phyloP scores from a whole-genome alignment of 2,329 filamentous ascomycete species.

The Pyricularia sp. region DNA sequence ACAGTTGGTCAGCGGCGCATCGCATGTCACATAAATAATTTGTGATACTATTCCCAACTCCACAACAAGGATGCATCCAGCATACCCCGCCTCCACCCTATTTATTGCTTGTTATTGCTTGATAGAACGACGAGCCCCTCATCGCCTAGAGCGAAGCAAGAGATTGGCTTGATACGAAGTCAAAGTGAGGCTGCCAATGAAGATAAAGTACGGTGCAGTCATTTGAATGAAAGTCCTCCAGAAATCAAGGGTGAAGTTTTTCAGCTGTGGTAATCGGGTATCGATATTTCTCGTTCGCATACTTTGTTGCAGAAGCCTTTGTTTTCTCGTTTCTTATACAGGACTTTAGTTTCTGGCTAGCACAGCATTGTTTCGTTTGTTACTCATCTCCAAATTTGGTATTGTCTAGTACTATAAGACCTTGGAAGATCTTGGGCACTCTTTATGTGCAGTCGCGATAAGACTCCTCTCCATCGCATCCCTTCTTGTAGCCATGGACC shows the following conservation, averaged over 20 bases:
- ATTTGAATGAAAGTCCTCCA: not conserved
- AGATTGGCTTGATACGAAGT: not conserved
- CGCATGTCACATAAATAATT: not conserved
- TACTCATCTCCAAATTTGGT: not conserved
- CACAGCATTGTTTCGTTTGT: not conserved
- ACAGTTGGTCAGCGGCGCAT: not conserved
- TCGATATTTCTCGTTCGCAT: not conserved
- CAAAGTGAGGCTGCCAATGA: not conserved
- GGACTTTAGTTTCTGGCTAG: not conserved
- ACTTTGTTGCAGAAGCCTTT: too few relatives aligned
- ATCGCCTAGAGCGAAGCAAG: not conserved
- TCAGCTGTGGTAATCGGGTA: not conserved
- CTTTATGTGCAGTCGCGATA: not conserved
- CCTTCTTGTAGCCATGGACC: conserved; percentile 4
- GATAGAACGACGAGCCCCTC: not conserved
- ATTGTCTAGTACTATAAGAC: not conserved
- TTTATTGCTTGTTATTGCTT: not conserved
- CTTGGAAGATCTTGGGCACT: not conserved
- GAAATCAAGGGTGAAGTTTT: not conserved
- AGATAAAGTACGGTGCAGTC: not conserved
- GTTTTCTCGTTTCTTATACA: too few relatives aligned
- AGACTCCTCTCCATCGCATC: not conserved
- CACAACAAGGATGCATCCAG: not conserved
- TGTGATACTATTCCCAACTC: not conserved
- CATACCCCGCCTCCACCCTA: not conserved